Evolutionary conservation across 2,329 filamentous ascomycete species (phyloP).

Genomic region (Ophiostoma piceae): DNA sequence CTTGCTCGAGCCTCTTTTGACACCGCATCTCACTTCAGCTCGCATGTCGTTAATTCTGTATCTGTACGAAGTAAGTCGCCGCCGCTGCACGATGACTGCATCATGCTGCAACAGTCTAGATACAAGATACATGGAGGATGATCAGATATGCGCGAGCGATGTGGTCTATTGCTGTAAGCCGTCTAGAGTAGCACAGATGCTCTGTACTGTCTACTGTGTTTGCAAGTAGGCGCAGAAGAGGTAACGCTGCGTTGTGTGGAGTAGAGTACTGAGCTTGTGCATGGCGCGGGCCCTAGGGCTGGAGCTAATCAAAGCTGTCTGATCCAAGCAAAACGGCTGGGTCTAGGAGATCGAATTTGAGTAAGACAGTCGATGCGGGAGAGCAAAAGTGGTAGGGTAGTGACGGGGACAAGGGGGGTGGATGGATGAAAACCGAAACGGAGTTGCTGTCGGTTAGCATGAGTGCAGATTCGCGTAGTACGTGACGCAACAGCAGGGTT

Average conservation of each 20-base stretch:
- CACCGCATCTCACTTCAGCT: background rate
- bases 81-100: background rate
- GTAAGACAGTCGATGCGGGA: background rate
- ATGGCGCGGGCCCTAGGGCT: background rate
- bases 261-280: background rate
- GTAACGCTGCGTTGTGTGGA: background rate
- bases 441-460: background rate
- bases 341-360: background rate
- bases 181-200: background rate
- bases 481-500: background rate
- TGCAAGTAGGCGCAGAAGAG: background rate
- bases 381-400: background rate
- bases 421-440: background rate
- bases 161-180: background rate
- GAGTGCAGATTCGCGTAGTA: background rate
- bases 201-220: background rate
- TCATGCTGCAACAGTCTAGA: background rate
- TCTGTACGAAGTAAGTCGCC: too few relatives aligned
- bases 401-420: background rate
- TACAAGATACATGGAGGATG: too few relatives aligned
- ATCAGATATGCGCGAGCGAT: background rate
- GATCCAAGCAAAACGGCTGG: conserved; percentile 5
- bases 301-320: conserved; percentile 13
- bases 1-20: background rate
- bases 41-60: background rate